These are phyloP conservation scores for Daldinia childiae DNA, from an alignment of 495 filamentous ascomycete species.

Conservation along the genomic window DNA sequence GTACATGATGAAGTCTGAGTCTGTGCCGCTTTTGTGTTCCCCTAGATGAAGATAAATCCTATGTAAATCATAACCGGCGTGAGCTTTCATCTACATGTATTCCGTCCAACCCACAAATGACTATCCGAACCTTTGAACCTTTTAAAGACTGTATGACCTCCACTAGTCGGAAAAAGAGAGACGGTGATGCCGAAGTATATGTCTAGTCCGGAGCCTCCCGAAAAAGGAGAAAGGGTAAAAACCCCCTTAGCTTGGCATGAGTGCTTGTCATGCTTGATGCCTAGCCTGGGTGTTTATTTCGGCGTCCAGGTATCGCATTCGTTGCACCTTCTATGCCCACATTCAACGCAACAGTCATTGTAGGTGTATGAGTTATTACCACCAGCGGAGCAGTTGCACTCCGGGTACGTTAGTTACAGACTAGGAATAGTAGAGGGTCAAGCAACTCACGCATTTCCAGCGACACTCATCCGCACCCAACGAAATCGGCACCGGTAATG, in stretches of 20 bases:
- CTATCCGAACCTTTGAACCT: constrained; percentile 9
- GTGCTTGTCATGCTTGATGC: not conserved
- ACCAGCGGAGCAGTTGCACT: constrained; percentile 20
- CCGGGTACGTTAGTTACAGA: constrained; percentile 9
- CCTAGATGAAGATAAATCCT: constrained; percentile 7
- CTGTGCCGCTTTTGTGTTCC: constrained; percentile 9
- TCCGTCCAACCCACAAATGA: not conserved
- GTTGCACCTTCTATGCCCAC: not conserved
- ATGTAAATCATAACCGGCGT: constrained; percentile 10
- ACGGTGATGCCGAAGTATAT: constrained; percentile 2
- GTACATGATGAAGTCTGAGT: constrained; percentile 6
- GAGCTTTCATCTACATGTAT: constrained; percentile 15
- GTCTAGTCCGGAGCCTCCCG: not conserved
- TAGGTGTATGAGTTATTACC: constrained; percentile 15
- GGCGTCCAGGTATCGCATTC: not conserved
- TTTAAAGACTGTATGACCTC: not conserved
- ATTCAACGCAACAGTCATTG: not conserved
- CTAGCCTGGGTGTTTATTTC: constrained; percentile 10
- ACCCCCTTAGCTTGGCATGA: not conserved
- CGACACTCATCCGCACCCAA: not conserved
- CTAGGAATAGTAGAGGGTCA: not conserved
- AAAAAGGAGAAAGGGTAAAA: not conserved
- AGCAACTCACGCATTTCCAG: constrained; percentile 35
- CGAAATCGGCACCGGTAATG: not conserved
- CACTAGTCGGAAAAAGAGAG: not conserved